A percentile compares a stretch with the other conserved stretches of the same genome.
Conservation (phyloP, 768 basidiomycete genomes). For the Symmetrospora coprosmae region DNA sequence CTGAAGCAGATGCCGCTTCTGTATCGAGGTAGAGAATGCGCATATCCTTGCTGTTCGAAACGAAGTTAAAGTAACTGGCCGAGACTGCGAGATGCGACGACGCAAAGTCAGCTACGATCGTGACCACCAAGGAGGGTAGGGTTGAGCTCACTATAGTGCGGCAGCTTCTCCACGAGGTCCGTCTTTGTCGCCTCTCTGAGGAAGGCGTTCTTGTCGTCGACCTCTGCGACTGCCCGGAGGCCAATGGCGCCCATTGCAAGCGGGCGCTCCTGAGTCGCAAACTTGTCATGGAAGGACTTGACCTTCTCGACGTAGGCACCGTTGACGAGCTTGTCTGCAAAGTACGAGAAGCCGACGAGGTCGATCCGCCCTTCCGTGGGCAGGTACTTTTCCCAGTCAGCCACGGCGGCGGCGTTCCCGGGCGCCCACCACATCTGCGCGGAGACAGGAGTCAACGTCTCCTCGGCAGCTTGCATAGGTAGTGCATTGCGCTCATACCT, state of each 20-base stretch:
- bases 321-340: neutral
- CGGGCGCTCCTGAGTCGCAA: neutral
- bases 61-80: neutral
- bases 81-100: too few relatives aligned
- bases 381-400: neutral
- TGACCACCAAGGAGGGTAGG: neutral
- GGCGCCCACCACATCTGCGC: too few relatives aligned
- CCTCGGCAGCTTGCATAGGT: neutral
- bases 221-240: neutral
- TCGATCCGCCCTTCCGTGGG: neutral
- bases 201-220: neutral
- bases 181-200: neutral
- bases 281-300: neutral
- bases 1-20: neutral
- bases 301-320: neutral
- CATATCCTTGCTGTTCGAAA: neutral
- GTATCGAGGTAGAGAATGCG: neutral
- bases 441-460: neutral
- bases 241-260: neutral
- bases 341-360: neutral
- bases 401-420: too few relatives aligned
- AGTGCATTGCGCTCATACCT: neutral
- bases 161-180: neutral
- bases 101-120: too few relatives aligned
- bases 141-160: neutral